Conservation (phyloP, 179 eudicot species). For the Spinacia oleracea region DNA sequence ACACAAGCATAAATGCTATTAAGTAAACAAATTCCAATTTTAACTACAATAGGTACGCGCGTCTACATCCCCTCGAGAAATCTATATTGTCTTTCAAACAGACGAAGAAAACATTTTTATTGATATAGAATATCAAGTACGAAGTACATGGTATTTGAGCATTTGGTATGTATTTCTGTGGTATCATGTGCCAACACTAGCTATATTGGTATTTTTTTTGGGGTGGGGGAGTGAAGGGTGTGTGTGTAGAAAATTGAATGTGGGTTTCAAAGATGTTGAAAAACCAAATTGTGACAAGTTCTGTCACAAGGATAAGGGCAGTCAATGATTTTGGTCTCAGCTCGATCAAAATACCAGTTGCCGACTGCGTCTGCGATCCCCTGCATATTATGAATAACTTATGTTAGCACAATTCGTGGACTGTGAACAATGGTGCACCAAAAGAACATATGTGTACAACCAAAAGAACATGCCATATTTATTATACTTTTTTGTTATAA, state of each 20-base stretch:
- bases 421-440: too few relatives aligned
- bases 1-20: background rate
- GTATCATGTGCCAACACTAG: background rate
- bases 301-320: conserved; percentile 53
- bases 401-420: too few relatives aligned
- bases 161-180: background rate
- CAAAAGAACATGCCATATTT: too few relatives aligned
- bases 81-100: background rate
- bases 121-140: background rate
- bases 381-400: conserved; percentile 24
- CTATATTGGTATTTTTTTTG: background rate
- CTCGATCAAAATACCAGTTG: conserved; percentile 45
- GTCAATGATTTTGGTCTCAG: conserved; percentile 35
- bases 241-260: background rate
- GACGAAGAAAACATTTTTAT: background rate
- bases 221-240: background rate
- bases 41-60: background rate
- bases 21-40: background rate
- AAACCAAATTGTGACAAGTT: conserved; percentile 53
- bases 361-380: conserved; percentile 48
- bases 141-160: background rate
- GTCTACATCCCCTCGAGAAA: background rate
- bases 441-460: too few relatives aligned
- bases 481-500: too few relatives aligned
- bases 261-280: conserved; percentile 31